These are phyloP conservation scores for Zygosaccharomyces sapae DNA, from an alignment of 1,139 yeast genomes.

Conservation along the genomic window DNA sequence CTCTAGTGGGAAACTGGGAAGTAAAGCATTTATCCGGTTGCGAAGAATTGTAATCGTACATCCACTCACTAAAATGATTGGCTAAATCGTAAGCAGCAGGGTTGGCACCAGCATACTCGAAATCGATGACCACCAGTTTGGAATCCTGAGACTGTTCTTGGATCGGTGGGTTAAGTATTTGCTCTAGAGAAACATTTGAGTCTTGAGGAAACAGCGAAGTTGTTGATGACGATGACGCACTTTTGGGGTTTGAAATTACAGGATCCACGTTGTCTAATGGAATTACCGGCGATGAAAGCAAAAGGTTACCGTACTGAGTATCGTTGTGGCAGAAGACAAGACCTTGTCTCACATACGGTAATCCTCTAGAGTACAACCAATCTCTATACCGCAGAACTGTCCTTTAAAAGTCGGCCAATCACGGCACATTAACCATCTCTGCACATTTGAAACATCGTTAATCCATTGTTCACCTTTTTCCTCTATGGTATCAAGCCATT, in stretches of 20 bases:
- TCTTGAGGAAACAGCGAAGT: slow-evolving; percentile 30
- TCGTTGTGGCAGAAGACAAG: slow-evolving; percentile 89
- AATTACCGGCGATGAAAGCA: slow-evolving; percentile 43
- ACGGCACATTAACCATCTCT: slow-evolving; percentile 46
- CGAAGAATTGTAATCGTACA: slow-evolving; percentile 72
- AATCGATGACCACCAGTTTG: slow-evolving; percentile 86
- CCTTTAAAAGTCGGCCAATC: slow-evolving; percentile 48
- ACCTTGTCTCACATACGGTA: slow-evolving; percentile 35
- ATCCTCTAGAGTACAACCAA: slow-evolving; percentile 61
- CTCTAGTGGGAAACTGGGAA: slow-evolving; percentile 57
- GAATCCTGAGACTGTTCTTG: slow-evolving; percentile 54
- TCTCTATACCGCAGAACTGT: slow-evolving; percentile 49
- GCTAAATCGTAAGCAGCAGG: slow-evolving; percentile 86
- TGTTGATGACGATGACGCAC: slow-evolving; percentile 9
- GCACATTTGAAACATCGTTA: slow-evolving; percentile 35
- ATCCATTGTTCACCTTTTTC: slow-evolving; percentile 33
- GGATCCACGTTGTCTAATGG: slow-evolving; percentile 7
- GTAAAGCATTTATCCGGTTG: slow-evolving; percentile 58
- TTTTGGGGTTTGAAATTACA: background rate
- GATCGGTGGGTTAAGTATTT: slow-evolving; percentile 37
- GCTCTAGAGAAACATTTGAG: slow-evolving; percentile 37
- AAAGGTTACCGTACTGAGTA: slow-evolving; percentile 90
- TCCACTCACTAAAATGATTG: slow-evolving; percentile 92
- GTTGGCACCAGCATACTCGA: slow-evolving; percentile 94
- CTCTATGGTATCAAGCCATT: slow-evolving; percentile 66